Evolutionary conservation across 2,329 filamentous ascomycete genomes (phyloP), one percentile per base, ranked within the genome.

Genomic region (Botryotinia globosa): DNA sequence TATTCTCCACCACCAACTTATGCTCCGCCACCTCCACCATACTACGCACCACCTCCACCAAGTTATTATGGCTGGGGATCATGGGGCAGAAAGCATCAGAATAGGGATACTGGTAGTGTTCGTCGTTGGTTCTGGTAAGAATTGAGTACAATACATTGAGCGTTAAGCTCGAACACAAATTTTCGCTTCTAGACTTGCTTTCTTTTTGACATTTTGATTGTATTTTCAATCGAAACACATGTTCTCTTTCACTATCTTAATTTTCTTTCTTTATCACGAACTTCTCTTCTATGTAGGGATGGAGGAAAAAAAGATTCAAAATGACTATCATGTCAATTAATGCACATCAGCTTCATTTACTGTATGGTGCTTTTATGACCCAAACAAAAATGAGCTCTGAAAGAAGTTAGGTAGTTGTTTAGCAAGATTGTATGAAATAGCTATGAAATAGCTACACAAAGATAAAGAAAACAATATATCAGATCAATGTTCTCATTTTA

Each of bases 161-260:
- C 61, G 68, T 29, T 64, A 10, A 61, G 58, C 71, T 73, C 71
- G 72, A 65, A 25, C 44, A 65, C 63, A 75, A 71, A 72, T 69
- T 70, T 72, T 75, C 69, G 71, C 73, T 77, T 76, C 74, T 76
- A 74, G 68, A 75, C 69, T 74, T 75, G 74, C 72, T 73, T 61
- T 73, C 68, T 73, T 74, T 69, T 74, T 68, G 70, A 68, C 56
- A 75, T 74, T 69, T 74, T 72, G 70, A 68, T 68, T 66, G 70
- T 65, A 61, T 68, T 18, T 56, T 51, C 63, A 72, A 66, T 58
- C 62, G 42, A 56, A 59, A 72, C 39, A 48, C 25, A 72, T 68
- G 29, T 64, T 64, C 48, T 65, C 56, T 61, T 72, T 56, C 51
- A 32, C 45, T 39, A 44, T 54, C 39, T 72, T 72, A 58, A 44